Conservation (phyloP, 257 asterid genomes). For the Gardenia jasminoides region DNA sequence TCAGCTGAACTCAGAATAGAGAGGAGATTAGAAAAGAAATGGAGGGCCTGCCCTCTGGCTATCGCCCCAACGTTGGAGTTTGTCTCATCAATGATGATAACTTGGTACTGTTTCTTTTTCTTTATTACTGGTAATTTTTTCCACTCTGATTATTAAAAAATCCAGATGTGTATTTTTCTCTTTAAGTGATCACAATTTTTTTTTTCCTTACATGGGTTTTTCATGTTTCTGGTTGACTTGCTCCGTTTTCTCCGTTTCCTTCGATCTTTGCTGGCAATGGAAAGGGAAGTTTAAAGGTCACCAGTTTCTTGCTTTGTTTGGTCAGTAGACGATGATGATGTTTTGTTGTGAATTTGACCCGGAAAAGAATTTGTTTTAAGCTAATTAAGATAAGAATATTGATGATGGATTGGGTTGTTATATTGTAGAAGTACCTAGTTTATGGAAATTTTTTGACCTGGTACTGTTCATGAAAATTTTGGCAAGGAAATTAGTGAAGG, state of each 20-base stretch:
- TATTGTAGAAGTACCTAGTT: background rate
- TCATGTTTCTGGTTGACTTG: background rate
- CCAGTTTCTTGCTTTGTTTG: conserved; percentile 5
- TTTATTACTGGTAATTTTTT: background rate
- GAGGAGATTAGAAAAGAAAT: conserved; percentile 31
- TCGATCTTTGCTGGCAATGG: background rate
- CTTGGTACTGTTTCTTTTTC: conserved; percentile 40
- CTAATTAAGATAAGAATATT: background rate
- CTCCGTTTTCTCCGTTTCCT: background rate
- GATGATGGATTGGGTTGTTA: background rate
- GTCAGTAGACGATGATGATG: background rate
- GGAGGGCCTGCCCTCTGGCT: conserved; percentile 98
- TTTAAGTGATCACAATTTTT: background rate
- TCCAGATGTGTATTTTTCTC: background rate
- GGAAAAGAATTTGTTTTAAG: background rate
- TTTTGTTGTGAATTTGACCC: conserved; percentile 10
- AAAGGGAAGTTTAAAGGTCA: background rate
- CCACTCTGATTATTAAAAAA: background rate
- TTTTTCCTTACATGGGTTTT: conserved; percentile 1
- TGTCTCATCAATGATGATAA: conserved; percentile 80
- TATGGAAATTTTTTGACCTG: background rate
- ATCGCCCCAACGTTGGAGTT: conserved; percentile 97
- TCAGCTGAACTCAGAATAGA: conserved; percentile 18
- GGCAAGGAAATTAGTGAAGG: background rate
- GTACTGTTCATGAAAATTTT: background rate